phyloP scores from a whole-genome alignment of 2,329 filamentous ascomycete species.

The Orbilia oligospora region DNA sequence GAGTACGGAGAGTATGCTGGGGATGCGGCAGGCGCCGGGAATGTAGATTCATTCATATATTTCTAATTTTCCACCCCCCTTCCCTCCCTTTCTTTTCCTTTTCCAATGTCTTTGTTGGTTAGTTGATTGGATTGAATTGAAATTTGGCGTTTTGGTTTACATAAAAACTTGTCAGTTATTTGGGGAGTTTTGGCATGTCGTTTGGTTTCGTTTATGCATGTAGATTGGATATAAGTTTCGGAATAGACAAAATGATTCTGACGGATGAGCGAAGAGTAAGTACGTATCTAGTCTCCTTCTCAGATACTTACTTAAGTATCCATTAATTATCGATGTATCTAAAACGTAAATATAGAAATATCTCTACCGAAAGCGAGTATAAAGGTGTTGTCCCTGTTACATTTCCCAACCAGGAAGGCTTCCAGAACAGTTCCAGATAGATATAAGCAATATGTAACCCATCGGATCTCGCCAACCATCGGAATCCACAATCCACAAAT shows the following conservation, averaged over 20 bases:
- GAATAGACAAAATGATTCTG: too few relatives aligned
- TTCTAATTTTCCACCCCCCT: too few relatives aligned
- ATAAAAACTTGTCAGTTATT: too few relatives aligned
- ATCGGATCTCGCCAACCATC: constrained; percentile 52
- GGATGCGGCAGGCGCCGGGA: constrained; percentile 32
- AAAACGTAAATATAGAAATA: too few relatives aligned
- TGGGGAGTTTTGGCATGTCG: too few relatives aligned
- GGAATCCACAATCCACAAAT: constrained; percentile 7
- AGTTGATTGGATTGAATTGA: not conserved
- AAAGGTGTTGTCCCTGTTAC: constrained; percentile 2
- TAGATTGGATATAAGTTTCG: not conserved
- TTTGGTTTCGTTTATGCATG: not conserved
- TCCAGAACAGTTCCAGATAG: constrained; percentile 28
- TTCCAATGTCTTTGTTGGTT: not conserved
- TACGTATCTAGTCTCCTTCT: too few relatives aligned
- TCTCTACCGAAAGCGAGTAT: not conserved
- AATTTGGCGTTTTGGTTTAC: not conserved
- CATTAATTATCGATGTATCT: too few relatives aligned
- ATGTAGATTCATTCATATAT: not conserved
- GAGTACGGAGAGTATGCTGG: constrained; percentile 59
- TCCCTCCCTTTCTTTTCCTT: not conserved
- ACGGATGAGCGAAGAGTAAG: too few relatives aligned
- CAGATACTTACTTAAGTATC: too few relatives aligned
- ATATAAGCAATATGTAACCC: too few relatives aligned
- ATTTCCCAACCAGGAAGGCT: constrained; percentile 6